Conservation (phyloP, 2,329 filamentous ascomycete species). For the Samsoniella hepiali region DNA sequence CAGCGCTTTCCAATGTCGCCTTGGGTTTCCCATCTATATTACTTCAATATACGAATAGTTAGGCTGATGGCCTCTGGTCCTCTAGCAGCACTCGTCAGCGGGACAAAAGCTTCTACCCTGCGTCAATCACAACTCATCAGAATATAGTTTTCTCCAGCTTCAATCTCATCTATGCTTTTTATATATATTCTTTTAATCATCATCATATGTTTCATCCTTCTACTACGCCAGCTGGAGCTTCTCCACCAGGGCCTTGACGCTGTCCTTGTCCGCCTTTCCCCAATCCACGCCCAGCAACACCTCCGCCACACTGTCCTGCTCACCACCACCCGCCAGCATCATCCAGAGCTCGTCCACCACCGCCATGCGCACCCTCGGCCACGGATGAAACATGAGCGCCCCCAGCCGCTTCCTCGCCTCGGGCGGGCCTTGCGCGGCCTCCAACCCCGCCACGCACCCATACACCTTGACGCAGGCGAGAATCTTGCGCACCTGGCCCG, state of each 20-base stretch:
- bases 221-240: constrained; percentile 39
- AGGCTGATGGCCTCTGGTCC: no score
- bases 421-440: constrained; percentile 35
- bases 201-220: not conserved
- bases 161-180: no score
- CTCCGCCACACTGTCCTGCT: constrained; percentile 28
- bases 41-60: no score
- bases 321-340: constrained; percentile 33
- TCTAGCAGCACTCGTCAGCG: no score
- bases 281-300: constrained; percentile 55
- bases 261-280: constrained; percentile 49
- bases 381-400: constrained; percentile 75
- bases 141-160: no score
- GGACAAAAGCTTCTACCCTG: no score
- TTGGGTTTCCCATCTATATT: no score
- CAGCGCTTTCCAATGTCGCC: no score
- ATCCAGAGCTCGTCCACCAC: constrained; percentile 61
- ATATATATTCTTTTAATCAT: no score
- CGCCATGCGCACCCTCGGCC: constrained; percentile 65
- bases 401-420: constrained; percentile 66
- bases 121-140: no score
- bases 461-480: constrained; percentile 80
- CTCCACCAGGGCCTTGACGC: constrained; percentile 42
- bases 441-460: constrained; percentile 56
- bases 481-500: constrained; percentile 76